Evolutionary conservation across 805 yeast species (phyloP), one percentile per base, ranked within the genome.

Genomic region (Candida easanensis): DNA sequence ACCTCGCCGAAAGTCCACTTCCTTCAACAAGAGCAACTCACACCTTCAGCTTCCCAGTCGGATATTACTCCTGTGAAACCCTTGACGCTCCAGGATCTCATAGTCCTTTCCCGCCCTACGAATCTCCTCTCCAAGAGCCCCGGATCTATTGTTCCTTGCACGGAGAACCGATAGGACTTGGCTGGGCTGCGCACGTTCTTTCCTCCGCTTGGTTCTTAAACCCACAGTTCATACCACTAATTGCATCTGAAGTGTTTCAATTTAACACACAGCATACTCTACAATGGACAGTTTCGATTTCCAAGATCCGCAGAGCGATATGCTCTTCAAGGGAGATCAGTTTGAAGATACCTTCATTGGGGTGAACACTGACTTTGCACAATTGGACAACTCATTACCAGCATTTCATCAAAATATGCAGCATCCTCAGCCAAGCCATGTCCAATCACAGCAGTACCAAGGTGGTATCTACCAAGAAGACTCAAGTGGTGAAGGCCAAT

Each of bases 221-320:
- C 19, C 10, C 10, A 10, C 25, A 22, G n/a, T n/a, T n/a, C n/a
- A n/a, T n/a, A n/a, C n/a, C 35, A 27, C 31, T 10, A 9, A 9
- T 31, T 11, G 21, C 16, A 23, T 23, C 26, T 11, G 15, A 17
- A n/a, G n/a, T n/a, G 13, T 5, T 33, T 33, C 13, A n/a, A 21
- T 21, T n/a, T 18, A 11, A 15, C 20, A 10, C 16, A 8, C 33
- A 15, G 8, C 20, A 31, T 6, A 8, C 8, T 16, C n/a, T 7
- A 20, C n/a, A 18, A 49, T 49, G 53, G 50, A 49, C 22, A 33
- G 41, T 25, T 49, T 45, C 18, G 38, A 43, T 28, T 49, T 49
- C 38, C 48, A 49, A 32, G 49, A 34, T 17, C 36, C 46, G 5
- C 42, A 47, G 19, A 32, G 21, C 22, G 53, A 45, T 6, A 5